Conservation (phyloP, 1,284 basidiomycete genomes). For the Sparassis latifolia region DNA sequence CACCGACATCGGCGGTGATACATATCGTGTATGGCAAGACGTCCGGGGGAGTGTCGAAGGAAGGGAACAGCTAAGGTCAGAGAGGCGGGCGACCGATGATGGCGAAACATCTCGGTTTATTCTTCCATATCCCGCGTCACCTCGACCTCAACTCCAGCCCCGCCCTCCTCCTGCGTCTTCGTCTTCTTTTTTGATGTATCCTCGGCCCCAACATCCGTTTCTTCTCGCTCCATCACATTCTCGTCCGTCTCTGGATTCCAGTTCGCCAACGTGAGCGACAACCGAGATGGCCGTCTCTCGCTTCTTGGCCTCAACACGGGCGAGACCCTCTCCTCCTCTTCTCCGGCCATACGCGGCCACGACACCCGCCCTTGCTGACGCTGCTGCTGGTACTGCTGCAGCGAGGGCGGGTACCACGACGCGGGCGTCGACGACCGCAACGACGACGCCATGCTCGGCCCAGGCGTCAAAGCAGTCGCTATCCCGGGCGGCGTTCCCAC, state of each 20-base stretch:
- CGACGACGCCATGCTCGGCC: slow-evolving; percentile 7
- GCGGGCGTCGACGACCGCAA: slow-evolving; percentile 14
- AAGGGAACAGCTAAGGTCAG: background rate
- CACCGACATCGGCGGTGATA: background rate
- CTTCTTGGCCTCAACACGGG: slow-evolving; percentile 4
- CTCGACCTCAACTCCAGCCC: background rate
- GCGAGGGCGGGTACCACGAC: slow-evolving; percentile 1
- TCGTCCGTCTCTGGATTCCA: slow-evolving; percentile 22
- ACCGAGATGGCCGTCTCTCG: slow-evolving; percentile 16
- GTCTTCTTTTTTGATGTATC: background rate
- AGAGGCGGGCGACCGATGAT: background rate
- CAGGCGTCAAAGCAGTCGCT: slow-evolving; percentile 6
- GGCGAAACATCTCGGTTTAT: background rate
- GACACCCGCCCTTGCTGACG: slow-evolving; percentile 6
- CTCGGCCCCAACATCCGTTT: background rate
- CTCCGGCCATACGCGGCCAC: slow-evolving; percentile 11
- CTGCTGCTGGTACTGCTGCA: slow-evolving; percentile 6
- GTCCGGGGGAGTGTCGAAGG: background rate
- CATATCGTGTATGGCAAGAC: background rate
- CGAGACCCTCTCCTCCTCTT: slow-evolving; percentile 7
- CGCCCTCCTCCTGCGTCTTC: background rate
- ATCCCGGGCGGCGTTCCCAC: slow-evolving; percentile 3
- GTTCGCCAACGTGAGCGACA: slow-evolving; percentile 23
- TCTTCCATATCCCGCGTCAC: background rate
- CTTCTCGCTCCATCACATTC: slow-evolving; percentile 4